Base-by-base conservation (phyloP, 2,329 filamentous ascomycete species). In the Stachybotrys chlorohalonatus region DNA sequence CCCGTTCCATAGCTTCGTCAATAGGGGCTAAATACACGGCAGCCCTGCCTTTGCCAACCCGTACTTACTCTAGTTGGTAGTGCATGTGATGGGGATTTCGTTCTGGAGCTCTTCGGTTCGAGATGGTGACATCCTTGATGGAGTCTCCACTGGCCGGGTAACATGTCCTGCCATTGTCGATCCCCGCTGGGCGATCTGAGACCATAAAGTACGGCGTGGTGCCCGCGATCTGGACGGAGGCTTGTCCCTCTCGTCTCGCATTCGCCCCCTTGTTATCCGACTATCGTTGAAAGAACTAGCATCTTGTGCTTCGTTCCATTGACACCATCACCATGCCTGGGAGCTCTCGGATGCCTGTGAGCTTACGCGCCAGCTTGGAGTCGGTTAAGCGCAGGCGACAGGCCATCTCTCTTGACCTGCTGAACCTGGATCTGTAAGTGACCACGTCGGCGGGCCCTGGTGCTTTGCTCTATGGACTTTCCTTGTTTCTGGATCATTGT, bases 361-460 rank as follows among this genome's bases (percentile, higher is more conserved):
- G 85, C 73, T 74, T 90, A 69, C 80, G 85, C 63, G 85, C 86
- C 65, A 80, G 82, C 68, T 79, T 89, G 65, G 79, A 77, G 60
- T 76, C 74, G 58, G 81, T 84, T 64, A 84, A 83, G 70, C 79
- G 76, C 57, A 75, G 77, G 54, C 74, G 78, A 57, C 78, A 79
- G 50, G 75, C 75, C 55, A 78, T 80, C 63, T 79, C 82, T 63
- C 67, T 84, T 63, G 73, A 81, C 57, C 70, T 85, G 47, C 65
- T 89, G 58, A 89, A 86, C 65, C 67, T 90, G 54, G 85, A 89
- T 61, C 66, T 89, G 86, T 89, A 75, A 75, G 84, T 76, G 52
- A 53, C 54, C 7, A 11, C 36, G 36, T 42, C 36, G 9, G 36
- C 24, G 24, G 24, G 24, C 24, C 24, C 4, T 24, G 24, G 24